Evolutionary conservation across 371 early-diverging fungal species (phyloP), one percentile per base, ranked within the genome.

Genomic region (Mortierella sp.): DNA sequence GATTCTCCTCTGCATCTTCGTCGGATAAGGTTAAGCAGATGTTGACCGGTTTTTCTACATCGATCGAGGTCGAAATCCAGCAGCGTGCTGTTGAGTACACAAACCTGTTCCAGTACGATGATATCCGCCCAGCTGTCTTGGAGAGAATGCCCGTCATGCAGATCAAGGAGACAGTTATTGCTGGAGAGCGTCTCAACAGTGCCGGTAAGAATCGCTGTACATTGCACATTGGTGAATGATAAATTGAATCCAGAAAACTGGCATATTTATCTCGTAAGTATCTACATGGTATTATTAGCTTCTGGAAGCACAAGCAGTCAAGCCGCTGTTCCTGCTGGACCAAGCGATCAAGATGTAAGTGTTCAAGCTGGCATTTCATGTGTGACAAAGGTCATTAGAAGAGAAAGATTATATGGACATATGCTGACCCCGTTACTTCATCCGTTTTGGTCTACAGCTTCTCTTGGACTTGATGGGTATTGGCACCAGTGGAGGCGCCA

Each of bases 61-160:
- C 95, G 75, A 92, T 94, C 81, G 96, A 97, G 80, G 93, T 96
- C 0, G 99, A 99, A 89, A 94, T 97, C 68, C 99, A 99, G 87
- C 96, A 97, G 84, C 95, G 99, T 74, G 96, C 97, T 1, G 95
- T 96, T 13, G 99, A 99, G 89, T 98, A 94, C 85, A 92, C 91
- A 52, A 93, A 94, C 63, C 90, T 99, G 14, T 94, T 97, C 74
- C 94, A 94, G 34, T 92, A 94, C 63, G 94, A 94, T 42, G 84
- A 85, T 21, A 94, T 96, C 73, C 94, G 98, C 34, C 91, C 94
- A 24, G 98, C 97, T 47, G 92, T 99, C 5, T 88, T 98, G 71
- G 99, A 99, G 79, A 94, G 96, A 68, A 97, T 99, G 96, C 99
- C 99, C 14, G 94, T 96, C 26, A 95, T 97, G 54, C 97, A 98